Evolutionary conservation across 768 basidiomycete species (phyloP).

Genomic region (Boletus edulis): DNA sequence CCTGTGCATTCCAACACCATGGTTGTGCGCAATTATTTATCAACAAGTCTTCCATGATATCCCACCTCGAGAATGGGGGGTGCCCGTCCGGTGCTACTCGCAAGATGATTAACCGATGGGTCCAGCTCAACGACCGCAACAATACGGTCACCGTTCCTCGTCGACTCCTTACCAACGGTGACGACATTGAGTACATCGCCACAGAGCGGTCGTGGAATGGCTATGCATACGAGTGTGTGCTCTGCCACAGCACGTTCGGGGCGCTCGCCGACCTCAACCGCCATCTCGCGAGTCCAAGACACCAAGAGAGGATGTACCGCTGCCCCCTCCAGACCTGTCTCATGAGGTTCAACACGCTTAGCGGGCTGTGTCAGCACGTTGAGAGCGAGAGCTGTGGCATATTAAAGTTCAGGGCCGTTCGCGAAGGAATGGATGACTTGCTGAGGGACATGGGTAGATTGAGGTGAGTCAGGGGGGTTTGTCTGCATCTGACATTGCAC

Average conservation of each 20-base stretch:
- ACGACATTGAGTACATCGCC: constrained; percentile 18
- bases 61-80: constrained; percentile 61
- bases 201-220: constrained; percentile 44
- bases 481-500: neutral
- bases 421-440: constrained; percentile 38
- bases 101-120: constrained; percentile 32
- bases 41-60: constrained; percentile 51
- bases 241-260: constrained; percentile 49
- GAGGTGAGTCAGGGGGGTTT: constrained; percentile 5
- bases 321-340: constrained; percentile 52
- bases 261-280: constrained; percentile 49
- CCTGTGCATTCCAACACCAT: constrained; percentile 31
- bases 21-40: constrained; percentile 50
- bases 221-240: constrained; percentile 55
- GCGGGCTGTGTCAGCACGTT: constrained; percentile 61
- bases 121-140: constrained; percentile 42
- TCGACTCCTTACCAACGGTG: constrained; percentile 42
- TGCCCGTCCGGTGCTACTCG: constrained; percentile 52
- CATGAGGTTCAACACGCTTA: constrained; percentile 47
- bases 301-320: constrained; percentile 49
- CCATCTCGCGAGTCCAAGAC: constrained; percentile 63
- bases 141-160: constrained; percentile 55
- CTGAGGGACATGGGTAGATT: constrained; percentile 16
- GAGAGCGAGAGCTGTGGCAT: constrained; percentile 64
- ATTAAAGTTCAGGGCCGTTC: constrained; percentile 42